These are phyloP conservation scores for Boletus tomentosulus DNA, from an alignment of 768 basidiomycete species.

Conservation along the genomic window DNA sequence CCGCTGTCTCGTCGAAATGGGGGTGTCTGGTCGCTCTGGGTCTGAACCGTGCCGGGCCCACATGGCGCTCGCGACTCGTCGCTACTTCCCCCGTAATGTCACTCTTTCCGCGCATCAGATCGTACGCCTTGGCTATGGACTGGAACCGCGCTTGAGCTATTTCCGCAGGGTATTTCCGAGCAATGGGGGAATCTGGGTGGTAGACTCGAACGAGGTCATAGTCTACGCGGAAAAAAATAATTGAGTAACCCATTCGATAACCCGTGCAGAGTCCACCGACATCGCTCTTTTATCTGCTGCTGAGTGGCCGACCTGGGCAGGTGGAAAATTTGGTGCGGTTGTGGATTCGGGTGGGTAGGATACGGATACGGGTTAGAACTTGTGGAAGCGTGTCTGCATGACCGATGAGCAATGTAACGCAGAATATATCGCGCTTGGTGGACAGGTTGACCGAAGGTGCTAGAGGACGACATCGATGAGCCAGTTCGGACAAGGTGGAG, in stretches of 20 bases:
- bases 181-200: constrained; percentile 64
- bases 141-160: constrained; percentile 63
- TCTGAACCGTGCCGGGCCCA: constrained; percentile 41
- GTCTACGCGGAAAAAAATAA: constrained; percentile 38
- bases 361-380: constrained; percentile 43
- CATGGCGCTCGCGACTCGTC: constrained; percentile 13
- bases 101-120: constrained; percentile 50
- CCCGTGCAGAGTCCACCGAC: constrained; percentile 33
- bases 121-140: constrained; percentile 66
- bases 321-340: constrained; percentile 63
- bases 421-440: constrained; percentile 6
- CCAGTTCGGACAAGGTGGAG: no score
- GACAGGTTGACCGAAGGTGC: constrained; percentile 2
- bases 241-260: constrained; percentile 1
- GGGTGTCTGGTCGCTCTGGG: constrained; percentile 36
- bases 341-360: constrained; percentile 47
- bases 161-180: constrained; percentile 40
- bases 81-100: constrained; percentile 17
- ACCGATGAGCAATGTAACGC: neutral
- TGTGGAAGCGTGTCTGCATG: constrained; percentile 17
- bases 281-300: constrained; percentile 53
- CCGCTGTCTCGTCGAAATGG: constrained; percentile 40
- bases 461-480: constrained; percentile 5
- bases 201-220: constrained; percentile 77
- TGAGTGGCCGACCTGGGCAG: constrained; percentile 49